Base-by-base conservation (phyloP, 2,329 filamentous ascomycete genomes). In the Ophiocordyceps camponoti-saundersi region DNA sequence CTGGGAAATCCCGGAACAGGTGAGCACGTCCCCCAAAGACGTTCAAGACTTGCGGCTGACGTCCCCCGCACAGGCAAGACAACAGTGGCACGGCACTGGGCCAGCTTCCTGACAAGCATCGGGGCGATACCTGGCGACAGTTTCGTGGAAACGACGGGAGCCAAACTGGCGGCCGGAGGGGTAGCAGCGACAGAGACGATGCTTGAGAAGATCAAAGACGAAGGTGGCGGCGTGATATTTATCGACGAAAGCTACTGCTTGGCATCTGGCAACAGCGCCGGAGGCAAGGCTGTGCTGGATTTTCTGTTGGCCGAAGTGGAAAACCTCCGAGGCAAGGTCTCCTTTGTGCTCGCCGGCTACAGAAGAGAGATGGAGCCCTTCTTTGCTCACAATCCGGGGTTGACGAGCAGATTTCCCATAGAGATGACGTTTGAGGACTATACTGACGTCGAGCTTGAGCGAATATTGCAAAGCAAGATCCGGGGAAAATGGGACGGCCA, bases 221-320 rank as follows among this genome's bases (percentile, higher is more conserved):
- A 40, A 18, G 18, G 36, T 16, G 36, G 36, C 36, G 36, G 16
- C 36, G 36, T 40, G 5, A 11, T 32, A 5, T 89, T 90, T 55
- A 80, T 90, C 21, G 85, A 90, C 49, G 84, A 90, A 58, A 82
- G 84, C 0, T 88, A 90, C 54, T 83, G 89, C 51, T 66, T 90
- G 0, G 70, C 76, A 0, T 75, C 74, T 1, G 72, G 72, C 0
- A 73, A 75, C 47, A 81, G 64, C 21, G 54, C 57, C 2, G 74
- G 73, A 0, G 82, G 83, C 0, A 65, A 62, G 0, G 70, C 72
- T 0, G 80, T 87, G 0, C 64, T 90, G 0, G 82, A 90, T 50
- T 85, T 72, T 49, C 65, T 90, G 0, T 70, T 90, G 0, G 70
- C 80, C 0, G 82, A 88, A 53, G 73, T 87, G 1, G 84, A 89